Evolutionary conservation across 78 protist genomes (phyloP).

Genomic region (Chrysochromulina parva): DNA sequence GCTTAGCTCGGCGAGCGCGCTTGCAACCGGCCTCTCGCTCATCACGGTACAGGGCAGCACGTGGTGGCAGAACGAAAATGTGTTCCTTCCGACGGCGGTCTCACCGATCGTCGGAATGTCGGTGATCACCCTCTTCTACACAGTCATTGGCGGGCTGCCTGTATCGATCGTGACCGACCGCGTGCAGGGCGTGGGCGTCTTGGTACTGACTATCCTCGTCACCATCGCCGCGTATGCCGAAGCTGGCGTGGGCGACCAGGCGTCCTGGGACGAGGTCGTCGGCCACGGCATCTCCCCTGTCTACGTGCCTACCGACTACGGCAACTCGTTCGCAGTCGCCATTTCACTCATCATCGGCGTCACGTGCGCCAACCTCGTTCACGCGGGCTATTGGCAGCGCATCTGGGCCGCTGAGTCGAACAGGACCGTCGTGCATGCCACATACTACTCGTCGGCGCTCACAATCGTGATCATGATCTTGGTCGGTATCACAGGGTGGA

Average conservation of each 20-base stretch:
- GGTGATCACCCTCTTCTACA: not conserved
- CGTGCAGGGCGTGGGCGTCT: constrained; percentile 2
- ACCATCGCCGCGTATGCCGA: not conserved
- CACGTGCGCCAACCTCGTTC: not conserved
- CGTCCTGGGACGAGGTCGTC: too few relatives aligned
- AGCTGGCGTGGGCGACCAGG: too few relatives aligned
- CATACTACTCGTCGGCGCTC: not conserved
- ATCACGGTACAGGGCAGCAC: not conserved
- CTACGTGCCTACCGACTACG: too few relatives aligned
- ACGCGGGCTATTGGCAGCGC: constrained; percentile 13
- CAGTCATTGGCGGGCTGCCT: not conserved
- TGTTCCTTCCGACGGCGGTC: not conserved
- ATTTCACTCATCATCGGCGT: not conserved
- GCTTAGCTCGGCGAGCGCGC: not conserved
- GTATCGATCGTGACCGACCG: constrained; percentile 7
- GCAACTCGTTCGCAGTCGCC: not conserved
- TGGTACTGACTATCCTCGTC: not conserved
- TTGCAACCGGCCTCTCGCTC: not conserved
- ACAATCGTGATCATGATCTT: not conserved
- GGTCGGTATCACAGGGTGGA: not conserved
- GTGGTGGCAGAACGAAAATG: not conserved
- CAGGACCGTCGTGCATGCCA: not conserved
- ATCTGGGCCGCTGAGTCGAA: not conserved
- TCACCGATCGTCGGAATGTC: not conserved
- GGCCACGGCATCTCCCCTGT: too few relatives aligned